These are phyloP conservation scores for Wickerhamomyces sydowiorum DNA, from an alignment of 805 yeast species.

Conservation along the genomic window DNA sequence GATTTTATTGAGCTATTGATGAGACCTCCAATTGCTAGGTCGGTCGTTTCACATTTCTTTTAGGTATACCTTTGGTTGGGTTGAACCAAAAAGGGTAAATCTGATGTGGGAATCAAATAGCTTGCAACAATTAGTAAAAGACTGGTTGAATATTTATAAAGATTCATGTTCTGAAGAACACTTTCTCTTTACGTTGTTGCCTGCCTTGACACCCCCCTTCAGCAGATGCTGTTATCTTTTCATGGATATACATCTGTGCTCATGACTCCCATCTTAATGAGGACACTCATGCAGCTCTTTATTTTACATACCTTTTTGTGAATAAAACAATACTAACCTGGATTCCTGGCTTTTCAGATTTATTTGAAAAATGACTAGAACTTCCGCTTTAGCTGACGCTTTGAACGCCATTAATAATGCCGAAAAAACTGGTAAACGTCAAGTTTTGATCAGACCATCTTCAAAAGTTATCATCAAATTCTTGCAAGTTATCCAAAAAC, in stretches of 20 bases:
- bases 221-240: slow-evolving; percentile 7
- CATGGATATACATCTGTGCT: slow-evolving; percentile 22
- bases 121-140: slow-evolving; percentile 7
- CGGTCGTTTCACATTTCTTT: not conserved
- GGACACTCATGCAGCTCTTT: slow-evolving; percentile 45
- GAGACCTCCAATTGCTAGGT: not conserved
- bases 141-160: not conserved
- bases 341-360: not conserved
- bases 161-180: slow-evolving; percentile 21
- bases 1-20: not conserved
- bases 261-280: slow-evolving; percentile 34
- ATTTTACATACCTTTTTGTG: slow-evolving; percentile 1
- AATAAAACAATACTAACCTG: slow-evolving; percentile 10
- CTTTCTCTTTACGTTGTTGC: slow-evolving; percentile 10
- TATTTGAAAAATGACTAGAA: slow-evolving; percentile 87
- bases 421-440: slow-evolving; percentile 98
- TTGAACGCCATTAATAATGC: slow-evolving; percentile 94
- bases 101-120: slow-evolving; percentile 29
- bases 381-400: slow-evolving; percentile 95
- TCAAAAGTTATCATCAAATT: slow-evolving; percentile 98
- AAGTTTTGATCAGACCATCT: slow-evolving; percentile 96
- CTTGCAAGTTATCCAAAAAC: slow-evolving; percentile 95
- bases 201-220: slow-evolving; percentile 25
- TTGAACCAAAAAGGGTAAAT: slow-evolving; percentile 4
- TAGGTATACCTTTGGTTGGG: not conserved